Evolutionary conservation across 2,329 filamentous ascomycete species (phyloP).

Genomic region (Biscogniauxia mediterranea): DNA sequence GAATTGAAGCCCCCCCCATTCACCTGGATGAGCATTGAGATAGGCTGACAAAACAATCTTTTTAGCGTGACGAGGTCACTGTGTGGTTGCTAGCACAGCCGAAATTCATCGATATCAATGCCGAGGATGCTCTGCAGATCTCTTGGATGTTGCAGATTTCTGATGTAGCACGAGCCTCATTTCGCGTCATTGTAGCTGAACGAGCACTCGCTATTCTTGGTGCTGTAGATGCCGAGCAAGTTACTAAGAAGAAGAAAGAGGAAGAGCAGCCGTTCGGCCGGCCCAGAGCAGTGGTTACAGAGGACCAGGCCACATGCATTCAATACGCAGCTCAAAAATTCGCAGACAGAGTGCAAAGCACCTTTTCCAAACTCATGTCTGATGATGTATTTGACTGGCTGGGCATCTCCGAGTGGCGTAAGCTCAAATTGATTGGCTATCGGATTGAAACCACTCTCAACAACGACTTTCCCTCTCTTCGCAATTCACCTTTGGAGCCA

Average conservation of each 20-base stretch:
- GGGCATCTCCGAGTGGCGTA: conserved; percentile 15
- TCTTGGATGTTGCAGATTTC: conserved; percentile 46
- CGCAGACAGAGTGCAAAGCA: conserved; percentile 19
- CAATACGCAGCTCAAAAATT: conserved; percentile 25
- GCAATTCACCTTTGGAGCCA: not conserved
- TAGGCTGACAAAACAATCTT: conserved; percentile 17
- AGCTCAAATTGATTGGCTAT: not conserved
- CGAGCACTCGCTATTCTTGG: conserved; percentile 39
- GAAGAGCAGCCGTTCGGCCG: conserved; percentile 40
- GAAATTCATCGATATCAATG: conserved; percentile 63
- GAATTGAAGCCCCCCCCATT: not conserved
- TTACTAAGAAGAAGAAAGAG: not conserved
- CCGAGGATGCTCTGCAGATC: conserved; percentile 60
- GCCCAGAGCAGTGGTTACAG: conserved; percentile 32
- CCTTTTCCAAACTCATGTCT: conserved; percentile 12
- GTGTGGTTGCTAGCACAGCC: conserved; percentile 56
- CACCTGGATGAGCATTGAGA: not conserved
- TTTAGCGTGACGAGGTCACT: conserved; percentile 45
- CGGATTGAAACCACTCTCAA: not conserved
- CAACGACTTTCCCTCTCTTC: not conserved
- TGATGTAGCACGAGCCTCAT: conserved; percentile 47
- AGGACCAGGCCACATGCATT: conserved; percentile 33
- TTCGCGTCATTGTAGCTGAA: conserved; percentile 62
- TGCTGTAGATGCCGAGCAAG: not conserved
- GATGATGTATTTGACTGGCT: conserved; percentile 30